Evolutionary conservation across 2,329 filamentous ascomycete species (phyloP).

Genomic region (Colletotrichum noveboracense): DNA sequence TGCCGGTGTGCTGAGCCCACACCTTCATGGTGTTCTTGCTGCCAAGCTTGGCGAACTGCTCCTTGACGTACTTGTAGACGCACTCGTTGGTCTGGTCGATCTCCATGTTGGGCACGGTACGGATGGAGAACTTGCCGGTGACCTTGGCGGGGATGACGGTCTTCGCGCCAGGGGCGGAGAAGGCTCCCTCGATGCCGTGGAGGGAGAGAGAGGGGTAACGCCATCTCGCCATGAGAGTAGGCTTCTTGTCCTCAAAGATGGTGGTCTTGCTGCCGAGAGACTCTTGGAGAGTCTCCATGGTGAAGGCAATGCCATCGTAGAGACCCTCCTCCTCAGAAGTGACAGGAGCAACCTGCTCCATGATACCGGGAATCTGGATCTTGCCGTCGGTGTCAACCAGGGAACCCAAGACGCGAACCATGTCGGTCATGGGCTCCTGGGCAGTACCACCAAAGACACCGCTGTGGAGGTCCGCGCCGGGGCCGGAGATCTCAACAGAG

Average conservation of each 20-base stretch:
- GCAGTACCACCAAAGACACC: conserved; percentile 96
- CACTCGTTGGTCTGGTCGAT: conserved; percentile 85
- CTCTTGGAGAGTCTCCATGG: conserved; percentile 94
- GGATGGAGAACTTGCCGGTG: conserved; percentile 96
- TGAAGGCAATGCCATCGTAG: conserved; percentile 92
- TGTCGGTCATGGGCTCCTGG: conserved; percentile 98
- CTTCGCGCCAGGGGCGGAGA: conserved; percentile 92
- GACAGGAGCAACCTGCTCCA: conserved; percentile 89
- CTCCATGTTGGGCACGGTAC: conserved; percentile 97
- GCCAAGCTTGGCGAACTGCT: conserved; percentile 82
- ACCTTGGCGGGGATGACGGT: conserved; percentile 99
- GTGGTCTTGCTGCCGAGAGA: conserved; percentile 88
- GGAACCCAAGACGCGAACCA: conserved; percentile 80
- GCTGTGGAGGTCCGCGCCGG: conserved; percentile 92
- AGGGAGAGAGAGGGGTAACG: conserved; percentile 91
- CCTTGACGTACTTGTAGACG: conserved; percentile 83
- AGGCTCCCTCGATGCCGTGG: conserved; percentile 94
- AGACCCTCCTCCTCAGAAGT: conserved; percentile 85
- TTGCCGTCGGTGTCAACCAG: conserved; percentile 91
- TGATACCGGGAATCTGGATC: conserved; percentile 92
- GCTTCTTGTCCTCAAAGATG: conserved; percentile 88
- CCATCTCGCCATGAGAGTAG: conserved; percentile 95
- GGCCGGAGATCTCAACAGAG: conserved; percentile 86
- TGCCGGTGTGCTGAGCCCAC: conserved; percentile 85
- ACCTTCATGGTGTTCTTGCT: conserved; percentile 93